phyloP scores from a whole-genome alignment of 352 stramenopile species.

The Globisporangium ultimum region DNA sequence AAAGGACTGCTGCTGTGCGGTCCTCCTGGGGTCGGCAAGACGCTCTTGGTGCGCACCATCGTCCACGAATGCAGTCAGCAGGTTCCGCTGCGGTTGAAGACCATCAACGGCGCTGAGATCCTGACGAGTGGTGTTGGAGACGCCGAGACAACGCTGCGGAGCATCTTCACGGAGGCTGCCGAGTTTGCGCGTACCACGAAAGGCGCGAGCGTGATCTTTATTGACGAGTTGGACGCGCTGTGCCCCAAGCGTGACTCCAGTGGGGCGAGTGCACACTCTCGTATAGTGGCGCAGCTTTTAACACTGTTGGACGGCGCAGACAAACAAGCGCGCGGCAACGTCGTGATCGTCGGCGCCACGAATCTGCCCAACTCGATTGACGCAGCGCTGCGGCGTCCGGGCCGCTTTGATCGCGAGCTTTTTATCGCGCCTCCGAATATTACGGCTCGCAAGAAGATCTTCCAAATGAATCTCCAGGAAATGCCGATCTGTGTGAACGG shows the following conservation, averaged over 20 bases:
- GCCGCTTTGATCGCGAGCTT: slow-evolving; percentile 81
- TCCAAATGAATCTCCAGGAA: slow-evolving; percentile 46
- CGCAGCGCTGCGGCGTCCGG: slow-evolving; percentile 64
- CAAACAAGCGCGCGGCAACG: slow-evolving; percentile 57
- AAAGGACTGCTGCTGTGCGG: slow-evolving; percentile 73
- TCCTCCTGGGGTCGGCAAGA: slow-evolving; percentile 79
- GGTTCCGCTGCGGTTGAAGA: slow-evolving; percentile 47
- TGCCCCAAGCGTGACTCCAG: slow-evolving; percentile 88
- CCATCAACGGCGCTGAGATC: slow-evolving; percentile 83
- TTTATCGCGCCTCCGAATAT: slow-evolving; percentile 49
- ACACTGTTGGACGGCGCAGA: slow-evolving; percentile 94
- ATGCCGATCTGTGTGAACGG: slow-evolving; percentile 30
- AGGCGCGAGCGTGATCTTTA: slow-evolving; percentile 86
- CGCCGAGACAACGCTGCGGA: slow-evolving; percentile 57
- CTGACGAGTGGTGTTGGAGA: slow-evolving; percentile 71
- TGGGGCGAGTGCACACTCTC: slow-evolving; percentile 43
- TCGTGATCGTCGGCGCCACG: slow-evolving; percentile 94
- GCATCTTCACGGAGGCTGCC: slow-evolving; percentile 47
- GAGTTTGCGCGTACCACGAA: slow-evolving; percentile 21
- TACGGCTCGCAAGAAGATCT: slow-evolving; percentile 52
- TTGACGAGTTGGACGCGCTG: slow-evolving; percentile 96
- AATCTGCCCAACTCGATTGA: slow-evolving; percentile 94
- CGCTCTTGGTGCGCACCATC: slow-evolving; percentile 67
- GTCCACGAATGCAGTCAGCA: slow-evolving; percentile 52
- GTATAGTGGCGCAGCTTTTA: slow-evolving; percentile 93